A percentile compares a stretch with the other conserved stretches of the same genome.
Conservation (phyloP, 495 filamentous ascomycete species). For the Ascobolus immersus region DNA sequence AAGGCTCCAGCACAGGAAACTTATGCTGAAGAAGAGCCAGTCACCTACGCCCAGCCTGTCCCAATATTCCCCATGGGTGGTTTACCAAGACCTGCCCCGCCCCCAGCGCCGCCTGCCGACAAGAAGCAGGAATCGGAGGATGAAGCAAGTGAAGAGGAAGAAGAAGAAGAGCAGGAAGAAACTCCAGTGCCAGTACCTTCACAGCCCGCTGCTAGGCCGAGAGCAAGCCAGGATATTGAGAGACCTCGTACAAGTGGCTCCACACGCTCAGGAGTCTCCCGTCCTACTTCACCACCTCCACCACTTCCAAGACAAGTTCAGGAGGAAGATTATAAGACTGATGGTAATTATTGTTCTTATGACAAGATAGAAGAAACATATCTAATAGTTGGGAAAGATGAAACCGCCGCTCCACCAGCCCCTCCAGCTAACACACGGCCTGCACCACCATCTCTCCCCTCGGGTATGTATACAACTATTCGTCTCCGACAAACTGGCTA, state of each 20-base stretch:
- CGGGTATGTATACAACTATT: too few relatives aligned
- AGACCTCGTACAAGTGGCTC: too few relatives aligned
- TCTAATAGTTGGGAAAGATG: too few relatives aligned
- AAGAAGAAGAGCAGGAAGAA: slow-evolving; percentile 16
- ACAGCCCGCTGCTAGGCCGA: slow-evolving; percentile 11
- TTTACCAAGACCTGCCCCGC: slow-evolving; percentile 43
- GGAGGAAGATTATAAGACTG: too few relatives aligned
- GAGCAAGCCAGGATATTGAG: too few relatives aligned
- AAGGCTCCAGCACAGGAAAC: background rate
- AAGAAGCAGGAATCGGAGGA: slow-evolving; percentile 16
- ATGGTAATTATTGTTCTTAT: too few relatives aligned
- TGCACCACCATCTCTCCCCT: too few relatives aligned
- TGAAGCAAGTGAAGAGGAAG: slow-evolving; percentile 19
- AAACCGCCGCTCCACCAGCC: too few relatives aligned
- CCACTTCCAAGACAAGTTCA: too few relatives aligned
- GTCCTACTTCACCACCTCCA: slow-evolving; percentile 20
- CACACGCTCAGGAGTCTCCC: slow-evolving; percentile 8
- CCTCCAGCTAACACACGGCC: too few relatives aligned
- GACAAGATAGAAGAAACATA: too few relatives aligned
- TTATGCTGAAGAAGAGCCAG: slow-evolving; percentile 39
- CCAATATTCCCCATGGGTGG: slow-evolving; percentile 32
- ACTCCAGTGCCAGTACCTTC: slow-evolving; percentile 22
- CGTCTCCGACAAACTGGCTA: too few relatives aligned
- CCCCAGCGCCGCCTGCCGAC: slow-evolving; percentile 19
- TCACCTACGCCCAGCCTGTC: slow-evolving; percentile 30